Evolutionary conservation across 2,329 filamentous ascomycete genomes (phyloP).

Genomic region (Trichoderma sp.): DNA sequence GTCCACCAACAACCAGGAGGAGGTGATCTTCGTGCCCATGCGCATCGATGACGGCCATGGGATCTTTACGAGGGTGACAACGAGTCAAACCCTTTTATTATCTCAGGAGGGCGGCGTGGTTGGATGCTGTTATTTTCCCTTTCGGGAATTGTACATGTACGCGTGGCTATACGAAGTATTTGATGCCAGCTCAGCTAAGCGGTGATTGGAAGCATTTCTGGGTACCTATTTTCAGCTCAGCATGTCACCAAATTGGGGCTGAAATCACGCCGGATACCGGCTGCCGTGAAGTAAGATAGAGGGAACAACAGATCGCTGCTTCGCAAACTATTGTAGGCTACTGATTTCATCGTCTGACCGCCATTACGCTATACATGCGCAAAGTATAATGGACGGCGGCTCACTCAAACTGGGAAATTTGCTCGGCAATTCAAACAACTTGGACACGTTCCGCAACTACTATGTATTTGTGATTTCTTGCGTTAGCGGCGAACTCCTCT

Average conservation of each 20-base stretch:
- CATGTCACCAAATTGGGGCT: not conserved
- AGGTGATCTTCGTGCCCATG: not conserved
- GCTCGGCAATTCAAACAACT: not conserved
- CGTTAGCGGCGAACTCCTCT: slow-evolving; percentile 8
- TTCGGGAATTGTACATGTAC: not conserved
- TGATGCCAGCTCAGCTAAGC: not conserved
- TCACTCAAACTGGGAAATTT: not conserved
- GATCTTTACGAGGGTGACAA: not conserved
- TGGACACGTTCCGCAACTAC: not conserved
- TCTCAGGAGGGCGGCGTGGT: not conserved
- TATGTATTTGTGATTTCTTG: not conserved
- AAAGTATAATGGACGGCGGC: not conserved
- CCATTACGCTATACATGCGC: not conserved
- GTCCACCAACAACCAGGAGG: not conserved
- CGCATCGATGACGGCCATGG: not conserved
- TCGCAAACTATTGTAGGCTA: not conserved
- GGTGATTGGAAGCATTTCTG: not conserved
- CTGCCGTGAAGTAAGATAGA: not conserved
- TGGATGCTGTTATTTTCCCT: not conserved
- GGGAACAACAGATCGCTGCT: not conserved
- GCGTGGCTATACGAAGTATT: not conserved
- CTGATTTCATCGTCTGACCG: not conserved
- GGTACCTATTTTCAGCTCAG: not conserved
- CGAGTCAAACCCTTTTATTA: not conserved
- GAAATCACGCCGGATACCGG: not conserved